These are phyloP conservation scores for Candida sp. DNA, from an alignment of 1,139 yeast genomes.

Conservation along the genomic window DNA sequence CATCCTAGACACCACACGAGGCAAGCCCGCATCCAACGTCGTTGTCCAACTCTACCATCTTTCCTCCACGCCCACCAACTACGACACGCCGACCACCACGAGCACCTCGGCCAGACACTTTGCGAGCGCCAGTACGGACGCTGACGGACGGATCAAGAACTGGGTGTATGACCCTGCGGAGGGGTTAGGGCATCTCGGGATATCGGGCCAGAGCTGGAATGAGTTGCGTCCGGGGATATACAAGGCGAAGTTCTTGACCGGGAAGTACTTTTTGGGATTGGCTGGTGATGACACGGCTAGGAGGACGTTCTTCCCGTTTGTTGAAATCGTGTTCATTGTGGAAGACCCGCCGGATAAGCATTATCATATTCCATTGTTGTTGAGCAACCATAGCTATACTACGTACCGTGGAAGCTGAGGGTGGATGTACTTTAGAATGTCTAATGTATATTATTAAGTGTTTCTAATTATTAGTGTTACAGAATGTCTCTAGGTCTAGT, in stretches of 20 bases:
- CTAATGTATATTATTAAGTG: not conserved
- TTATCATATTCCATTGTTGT: conserved; percentile 84
- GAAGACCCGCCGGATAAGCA: conserved; percentile 72
- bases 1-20: conserved; percentile 81
- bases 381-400: conserved; percentile 85
- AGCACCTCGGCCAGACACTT: conserved; percentile 41
- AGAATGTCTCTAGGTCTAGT: conserved; percentile 19
- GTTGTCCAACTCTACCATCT: conserved; percentile 58
- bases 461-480: not conserved
- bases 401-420: conserved; percentile 80
- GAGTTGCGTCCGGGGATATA: conserved; percentile 62
- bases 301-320: conserved; percentile 78
- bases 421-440: not conserved
- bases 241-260: conserved; percentile 77
- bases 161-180: conserved; percentile 61
- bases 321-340: conserved; percentile 75
- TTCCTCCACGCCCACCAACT: conserved; percentile 24
- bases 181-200: conserved; percentile 34
- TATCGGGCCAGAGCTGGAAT: conserved; percentile 37
- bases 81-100: conserved; percentile 24
- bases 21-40: conserved; percentile 77
- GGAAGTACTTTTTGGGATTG: conserved; percentile 54
- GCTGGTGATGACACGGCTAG: not conserved
- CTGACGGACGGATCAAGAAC: conserved; percentile 74
- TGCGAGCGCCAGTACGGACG: conserved; percentile 70